Conservation (phyloP, 1,139 yeast species). For the Kazachstania sp. region DNA sequence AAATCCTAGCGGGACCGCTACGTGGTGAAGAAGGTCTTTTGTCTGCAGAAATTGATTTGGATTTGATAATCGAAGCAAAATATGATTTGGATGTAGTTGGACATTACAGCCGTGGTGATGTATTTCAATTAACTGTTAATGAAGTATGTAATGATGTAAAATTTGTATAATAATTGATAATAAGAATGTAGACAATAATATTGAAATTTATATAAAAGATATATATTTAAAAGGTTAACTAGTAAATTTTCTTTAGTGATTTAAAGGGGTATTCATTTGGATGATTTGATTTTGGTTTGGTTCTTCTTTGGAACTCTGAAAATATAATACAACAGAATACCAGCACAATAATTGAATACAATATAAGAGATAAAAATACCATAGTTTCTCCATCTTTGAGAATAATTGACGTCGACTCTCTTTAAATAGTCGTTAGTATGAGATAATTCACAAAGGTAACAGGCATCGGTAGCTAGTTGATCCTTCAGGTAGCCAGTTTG, state of each 20-base stretch:
- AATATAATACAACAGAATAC: conserved; percentile 57
- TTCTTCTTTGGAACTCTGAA: conserved; percentile 54
- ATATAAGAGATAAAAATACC: conserved; percentile 41
- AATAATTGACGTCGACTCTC: conserved; percentile 34
- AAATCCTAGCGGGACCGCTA: not conserved
- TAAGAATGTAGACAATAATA: too few relatives aligned
- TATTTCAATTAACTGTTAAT: conserved; percentile 1
- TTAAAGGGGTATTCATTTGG: not conserved
- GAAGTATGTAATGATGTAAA: not conserved
- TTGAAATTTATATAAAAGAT: not conserved
- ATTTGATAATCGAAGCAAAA: not conserved
- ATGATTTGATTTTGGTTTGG: not conserved
- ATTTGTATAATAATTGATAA: not conserved
- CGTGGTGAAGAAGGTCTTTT: not conserved
- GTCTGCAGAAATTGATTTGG: not conserved
- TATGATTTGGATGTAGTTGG: conserved; percentile 3
- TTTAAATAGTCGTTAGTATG: conserved; percentile 44
- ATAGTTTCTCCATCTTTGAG: conserved; percentile 53
- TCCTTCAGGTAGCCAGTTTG: conserved; percentile 48
- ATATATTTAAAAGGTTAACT: not conserved
- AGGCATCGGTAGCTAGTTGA: conserved; percentile 35
- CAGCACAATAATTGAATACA: conserved; percentile 37
- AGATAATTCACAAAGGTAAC: conserved; percentile 43
- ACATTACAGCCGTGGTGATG: conserved; percentile 1
- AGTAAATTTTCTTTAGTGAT: not conserved